Base-by-base conservation (phyloP, 1,284 basidiomycete genomes). In the Limonomyces culmigenus region DNA sequence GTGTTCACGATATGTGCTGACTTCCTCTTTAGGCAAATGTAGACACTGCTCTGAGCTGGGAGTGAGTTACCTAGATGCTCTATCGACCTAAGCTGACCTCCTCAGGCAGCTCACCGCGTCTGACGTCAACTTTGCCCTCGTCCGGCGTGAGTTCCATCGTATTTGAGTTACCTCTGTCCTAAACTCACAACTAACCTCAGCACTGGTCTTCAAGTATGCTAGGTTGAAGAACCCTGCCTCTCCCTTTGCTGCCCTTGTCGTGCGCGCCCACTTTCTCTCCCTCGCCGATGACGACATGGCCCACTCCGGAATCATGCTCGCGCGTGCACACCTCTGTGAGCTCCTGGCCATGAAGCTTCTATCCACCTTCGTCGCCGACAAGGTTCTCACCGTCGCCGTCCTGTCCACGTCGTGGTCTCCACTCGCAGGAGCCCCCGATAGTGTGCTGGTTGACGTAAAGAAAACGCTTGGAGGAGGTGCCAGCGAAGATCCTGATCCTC, bases 311-410 rank as follows among this genome's bases (percentile, higher is more conserved):
- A 62, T 88, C 25, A 75, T 81, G 47, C 50, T 55, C 15, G 63
- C 74, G n/a, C 63, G 77, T n/a, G 76, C 85, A 2, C 72, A 64
- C 30, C 64, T 88, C 17, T 87, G 81, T 52, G 85, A 91, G 52
- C 68, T 91, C 16, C 53, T 91, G 15, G 84, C 86, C 10, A 75
- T 86, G 60, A 89, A 91, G 48, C 65, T 91, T n/a, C 62, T 88
- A 12, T 69, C 66, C 29, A 64, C 67, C 20, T 86, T 83, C 48
- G 74, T 79, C 0, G 67, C 64, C n/a, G 67, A 72, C 42, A 67
- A 80, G 47, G 66, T 86, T 4, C 68, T 76, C 39, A 60, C 88
- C 17, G 76, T 81, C 3, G 68, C 75, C 13, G 76, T 80, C 19
- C 56, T 92, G 35, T 86, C 83, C 0, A 76, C 73, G 1, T 68